Base-by-base conservation (phyloP, 768 basidiomycete species). In the Hericium erinaceus region DNA sequence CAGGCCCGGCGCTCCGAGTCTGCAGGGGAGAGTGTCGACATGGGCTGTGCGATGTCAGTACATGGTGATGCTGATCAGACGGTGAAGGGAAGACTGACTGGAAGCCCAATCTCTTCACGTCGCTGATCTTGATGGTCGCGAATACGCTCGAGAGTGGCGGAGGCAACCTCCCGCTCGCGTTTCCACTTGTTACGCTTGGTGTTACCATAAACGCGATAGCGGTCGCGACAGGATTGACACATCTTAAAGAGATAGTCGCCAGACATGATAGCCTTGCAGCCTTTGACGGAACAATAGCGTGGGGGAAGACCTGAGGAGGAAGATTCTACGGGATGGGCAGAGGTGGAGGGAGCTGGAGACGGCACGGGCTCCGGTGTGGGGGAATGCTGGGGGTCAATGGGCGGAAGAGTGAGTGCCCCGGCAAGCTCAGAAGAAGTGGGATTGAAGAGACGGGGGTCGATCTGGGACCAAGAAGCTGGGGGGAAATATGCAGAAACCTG, bases 131-230 rank as follows among this genome's bases (percentile, higher is more conserved):
- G 76, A 57, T 67, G 67, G n/a, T 53, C 66, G 4, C 75, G 64
- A 15, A 75, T 62, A 9, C 62, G 66, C 10, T 71, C 67, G 55
- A 80, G 65, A 58, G 77, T 76, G 0, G 67, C 65, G n/a, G 77
- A 70, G 13, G 72, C 74, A 13, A 70, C 70, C 57, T 71, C 70
- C 37, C 79, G 73, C 59, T 77, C 77, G 13, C 70, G 69, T 63
- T 75, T 79, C 78, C 77, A 77, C 61, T 81, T 83, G 2, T 73
- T 72, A 16, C 81, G 77, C 65, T 81, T 83, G 1, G 79, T 81
- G 52, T 68, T 77, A 0, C 80, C 80, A 56, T 83, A 82, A 38
- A 64, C 70, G 52, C 77, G 74, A 65, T 81, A 81, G 9, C 78
- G 71, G 37, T 70, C 67, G 22, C 81, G 72, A 63, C 81, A 82